phyloP scores from a whole-genome alignment of 2,329 filamentous ascomycete genomes.

The Botrytis elliptica region DNA sequence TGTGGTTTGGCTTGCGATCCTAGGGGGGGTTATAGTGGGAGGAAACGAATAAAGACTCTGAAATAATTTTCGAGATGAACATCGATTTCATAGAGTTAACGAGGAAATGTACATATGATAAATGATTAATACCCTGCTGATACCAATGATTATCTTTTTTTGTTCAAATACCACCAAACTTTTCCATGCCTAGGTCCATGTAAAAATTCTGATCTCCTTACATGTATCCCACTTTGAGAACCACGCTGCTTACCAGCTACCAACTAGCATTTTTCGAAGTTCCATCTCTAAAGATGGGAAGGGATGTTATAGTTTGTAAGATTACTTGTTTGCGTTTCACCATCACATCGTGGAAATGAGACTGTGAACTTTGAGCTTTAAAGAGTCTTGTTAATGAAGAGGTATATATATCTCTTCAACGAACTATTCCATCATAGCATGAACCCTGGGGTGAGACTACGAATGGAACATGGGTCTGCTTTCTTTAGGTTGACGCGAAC shows the following conservation, averaged over 20 bases:
- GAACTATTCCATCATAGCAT: neutral
- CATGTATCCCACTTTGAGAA: too few relatives aligned
- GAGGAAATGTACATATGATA: neutral
- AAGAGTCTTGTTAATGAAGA: neutral
- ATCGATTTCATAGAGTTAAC: neutral
- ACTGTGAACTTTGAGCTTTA: too few relatives aligned
- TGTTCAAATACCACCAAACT: neutral
- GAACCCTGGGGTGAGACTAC: neutral
- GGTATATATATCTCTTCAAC: neutral
- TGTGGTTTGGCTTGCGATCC: neutral
- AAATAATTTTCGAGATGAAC: neutral
- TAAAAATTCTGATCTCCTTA: rapidly evolving
- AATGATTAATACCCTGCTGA: neutral
- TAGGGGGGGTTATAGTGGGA: neutral
- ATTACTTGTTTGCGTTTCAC: too few relatives aligned
- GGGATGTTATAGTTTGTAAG: too few relatives aligned
- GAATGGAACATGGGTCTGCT: neutral
- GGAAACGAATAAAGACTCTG: neutral
- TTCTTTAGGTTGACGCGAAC: neutral
- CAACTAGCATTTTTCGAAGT: too few relatives aligned
- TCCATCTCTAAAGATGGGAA: too few relatives aligned
- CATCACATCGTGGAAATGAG: too few relatives aligned
- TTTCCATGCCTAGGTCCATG: neutral
- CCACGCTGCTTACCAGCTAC: too few relatives aligned
- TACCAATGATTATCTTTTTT: neutral